Evolutionary conservation across 257 asterid genomes (phyloP).

Genomic region (Thymus mandschuricus): DNA sequence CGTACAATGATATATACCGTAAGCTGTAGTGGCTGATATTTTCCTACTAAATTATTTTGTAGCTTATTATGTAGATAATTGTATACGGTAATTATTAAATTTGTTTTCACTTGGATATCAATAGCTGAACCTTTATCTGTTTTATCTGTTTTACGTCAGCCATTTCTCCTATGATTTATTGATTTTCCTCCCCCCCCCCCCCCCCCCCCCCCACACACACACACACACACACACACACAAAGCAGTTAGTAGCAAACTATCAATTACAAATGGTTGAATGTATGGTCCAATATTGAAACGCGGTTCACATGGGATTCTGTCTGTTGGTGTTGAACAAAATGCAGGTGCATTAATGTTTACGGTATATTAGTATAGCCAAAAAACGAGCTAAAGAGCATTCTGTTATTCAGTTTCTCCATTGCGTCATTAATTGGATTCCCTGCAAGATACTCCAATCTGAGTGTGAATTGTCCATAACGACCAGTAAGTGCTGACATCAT

Average conservation of each 20-base stretch:
- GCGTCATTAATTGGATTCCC: slow-evolving; percentile 10
- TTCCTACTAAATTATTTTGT: neutral
- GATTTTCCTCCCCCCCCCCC: neutral
- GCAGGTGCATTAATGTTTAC: neutral
- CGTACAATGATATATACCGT: neutral
- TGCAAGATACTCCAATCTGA: slow-evolving; percentile 11
- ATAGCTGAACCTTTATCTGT: neutral
- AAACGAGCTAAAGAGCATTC: neutral
- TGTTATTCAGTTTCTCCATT: slow-evolving; percentile 2
- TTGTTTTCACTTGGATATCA: slow-evolving; percentile 6
- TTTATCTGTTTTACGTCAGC: neutral
- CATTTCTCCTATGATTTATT: neutral
- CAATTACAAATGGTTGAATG: slow-evolving; percentile 7
- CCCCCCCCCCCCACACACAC: no score
- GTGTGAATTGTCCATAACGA: neutral
- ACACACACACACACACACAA: no score
- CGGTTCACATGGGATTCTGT: neutral
- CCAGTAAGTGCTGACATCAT: slow-evolving; percentile 1
- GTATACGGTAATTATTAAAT: neutral
- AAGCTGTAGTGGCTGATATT: slow-evolving; percentile 1
- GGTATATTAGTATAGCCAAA: neutral
- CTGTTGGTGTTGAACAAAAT: neutral
- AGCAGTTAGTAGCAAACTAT: neutral
- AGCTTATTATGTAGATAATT: neutral
- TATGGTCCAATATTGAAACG: slow-evolving; percentile 4